A percentile compares a stretch with the other conserved stretches of the same genome.
phyloP scores from a whole-genome alignment of 176 grass and related monocot species.

The Carex parvula region DNA sequence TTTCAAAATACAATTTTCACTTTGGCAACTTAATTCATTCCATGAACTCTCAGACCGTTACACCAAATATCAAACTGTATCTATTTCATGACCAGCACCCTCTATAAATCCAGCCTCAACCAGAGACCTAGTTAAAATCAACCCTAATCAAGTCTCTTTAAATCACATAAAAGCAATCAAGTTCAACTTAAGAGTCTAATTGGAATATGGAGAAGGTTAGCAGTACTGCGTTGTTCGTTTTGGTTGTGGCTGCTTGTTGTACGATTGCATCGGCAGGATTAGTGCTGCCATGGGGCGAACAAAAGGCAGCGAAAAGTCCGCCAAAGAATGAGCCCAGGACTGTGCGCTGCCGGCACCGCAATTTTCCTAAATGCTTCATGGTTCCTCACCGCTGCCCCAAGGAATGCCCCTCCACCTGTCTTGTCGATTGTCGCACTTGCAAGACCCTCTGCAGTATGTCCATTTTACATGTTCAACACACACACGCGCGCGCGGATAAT shows the following conservation, averaged over 20 bases:
- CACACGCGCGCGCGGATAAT: neutral
- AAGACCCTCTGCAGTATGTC: conserved; percentile 20
- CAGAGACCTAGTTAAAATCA: neutral
- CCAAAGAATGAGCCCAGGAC: neutral
- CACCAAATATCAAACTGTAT: neutral
- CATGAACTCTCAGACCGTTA: neutral
- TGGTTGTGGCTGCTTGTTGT: neutral
- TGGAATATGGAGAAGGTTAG: conserved; percentile 4
- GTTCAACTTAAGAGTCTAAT: neutral
- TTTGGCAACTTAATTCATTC: neutral
- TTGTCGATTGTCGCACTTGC: conserved; percentile 18
- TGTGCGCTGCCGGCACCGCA: conserved; percentile 12
- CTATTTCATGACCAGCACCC: neutral
- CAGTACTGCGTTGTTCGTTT: neutral
- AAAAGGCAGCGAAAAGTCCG: neutral
- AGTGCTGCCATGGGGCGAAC: neutral
- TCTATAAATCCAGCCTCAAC: conserved; percentile 3
- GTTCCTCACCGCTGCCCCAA: neutral
- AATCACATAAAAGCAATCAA: neutral
- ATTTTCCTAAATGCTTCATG: conserved; percentile 17
- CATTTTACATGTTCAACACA: neutral
- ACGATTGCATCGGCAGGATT: neutral
- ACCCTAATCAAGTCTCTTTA: neutral
- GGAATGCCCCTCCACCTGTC: neutral
- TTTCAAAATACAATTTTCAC: neutral